A percentile compares a stretch with the other conserved stretches of the same genome.
Evolutionary conservation across 257 asterid genomes (phyloP).

Genomic region (Rauvolfia tetraphylla): DNA sequence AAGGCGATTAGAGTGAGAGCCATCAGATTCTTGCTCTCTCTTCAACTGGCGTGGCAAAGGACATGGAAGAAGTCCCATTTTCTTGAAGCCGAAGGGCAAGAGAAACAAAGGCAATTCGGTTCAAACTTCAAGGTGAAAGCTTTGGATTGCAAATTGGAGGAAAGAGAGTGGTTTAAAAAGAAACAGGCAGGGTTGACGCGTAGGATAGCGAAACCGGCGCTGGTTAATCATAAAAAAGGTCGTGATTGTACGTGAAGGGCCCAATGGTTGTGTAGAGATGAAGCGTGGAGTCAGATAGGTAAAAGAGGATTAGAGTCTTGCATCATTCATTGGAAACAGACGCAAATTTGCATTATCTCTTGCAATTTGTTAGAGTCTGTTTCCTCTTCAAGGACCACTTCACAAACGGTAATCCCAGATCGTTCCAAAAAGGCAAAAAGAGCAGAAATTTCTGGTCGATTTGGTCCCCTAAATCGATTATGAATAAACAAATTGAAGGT

Average conservation of each 20-base stretch:
- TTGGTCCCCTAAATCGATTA: neutral
- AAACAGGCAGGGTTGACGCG: constrained; percentile 4
- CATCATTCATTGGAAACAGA: neutral
- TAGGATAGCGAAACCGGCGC: neutral
- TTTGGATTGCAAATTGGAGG: neutral
- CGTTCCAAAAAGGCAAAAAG: constrained; percentile 1
- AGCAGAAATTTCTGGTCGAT: neutral
- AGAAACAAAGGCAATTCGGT: neutral
- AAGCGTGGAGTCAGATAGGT: constrained; percentile 13
- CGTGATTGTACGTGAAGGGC: neutral
- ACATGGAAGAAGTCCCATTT: constrained; percentile 33
- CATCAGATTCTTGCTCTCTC: constrained; percentile 28
- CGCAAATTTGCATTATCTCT: neutral
- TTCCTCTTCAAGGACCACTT: neutral
- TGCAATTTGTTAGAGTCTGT: neutral
- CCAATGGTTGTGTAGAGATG: neutral
- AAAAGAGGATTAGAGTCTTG: neutral
- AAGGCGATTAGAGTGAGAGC: constrained; percentile 15
- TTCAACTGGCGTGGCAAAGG: constrained; percentile 21
- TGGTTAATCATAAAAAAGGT: neutral
- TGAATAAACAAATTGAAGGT: neutral
- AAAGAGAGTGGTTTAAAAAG: neutral
- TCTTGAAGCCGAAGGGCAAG: neutral
- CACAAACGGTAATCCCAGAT: neutral
- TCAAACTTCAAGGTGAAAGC: neutral